These are phyloP conservation scores for Lentinula detonsa DNA, from an alignment of 768 basidiomycete species.

Conservation along the genomic window DNA sequence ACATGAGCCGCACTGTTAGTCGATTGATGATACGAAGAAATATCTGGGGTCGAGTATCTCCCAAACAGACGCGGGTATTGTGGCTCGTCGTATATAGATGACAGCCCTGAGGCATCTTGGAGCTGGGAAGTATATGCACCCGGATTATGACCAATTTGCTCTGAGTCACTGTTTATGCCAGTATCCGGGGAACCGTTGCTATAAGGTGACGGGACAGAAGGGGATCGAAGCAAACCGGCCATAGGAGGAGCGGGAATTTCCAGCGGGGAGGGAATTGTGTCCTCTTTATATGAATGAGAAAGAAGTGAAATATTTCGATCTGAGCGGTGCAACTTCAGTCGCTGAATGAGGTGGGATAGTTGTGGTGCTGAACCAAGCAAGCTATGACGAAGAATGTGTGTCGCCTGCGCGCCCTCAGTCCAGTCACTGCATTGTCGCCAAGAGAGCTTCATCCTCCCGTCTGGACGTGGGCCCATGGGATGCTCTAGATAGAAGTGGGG, in stretches of 20 bases:
- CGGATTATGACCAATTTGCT: not conserved
- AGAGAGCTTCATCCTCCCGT: constrained; percentile 26
- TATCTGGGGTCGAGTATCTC: not conserved
- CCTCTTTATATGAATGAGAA: constrained; percentile 29
- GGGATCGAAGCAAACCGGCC: constrained; percentile 20
- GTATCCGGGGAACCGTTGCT: not conserved
- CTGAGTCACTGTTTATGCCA: constrained; percentile 7
- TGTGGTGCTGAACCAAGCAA: constrained; percentile 60
- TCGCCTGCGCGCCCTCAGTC: constrained; percentile 71
- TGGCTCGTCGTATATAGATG: not conserved
- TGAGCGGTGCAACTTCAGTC: constrained; percentile 27
- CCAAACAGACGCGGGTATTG: not conserved
- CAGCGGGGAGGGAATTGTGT: constrained; percentile 21
- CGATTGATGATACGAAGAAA: constrained; percentile 1
- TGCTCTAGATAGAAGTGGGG: constrained; percentile 68
- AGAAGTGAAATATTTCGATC: constrained; percentile 29
- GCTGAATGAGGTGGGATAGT: constrained; percentile 48
- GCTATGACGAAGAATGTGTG: constrained; percentile 55
- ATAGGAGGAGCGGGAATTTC: constrained; percentile 35
- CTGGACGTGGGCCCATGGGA: constrained; percentile 21
- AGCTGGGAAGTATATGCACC: not conserved
- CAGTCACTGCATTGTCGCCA: constrained; percentile 72
- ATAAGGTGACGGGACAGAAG: constrained; percentile 21
- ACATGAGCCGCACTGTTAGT: not conserved
- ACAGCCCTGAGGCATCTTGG: not conserved